Conservation (phyloP, 805 yeast genomes). For the Spathaspora hagerdaliae region DNA sequence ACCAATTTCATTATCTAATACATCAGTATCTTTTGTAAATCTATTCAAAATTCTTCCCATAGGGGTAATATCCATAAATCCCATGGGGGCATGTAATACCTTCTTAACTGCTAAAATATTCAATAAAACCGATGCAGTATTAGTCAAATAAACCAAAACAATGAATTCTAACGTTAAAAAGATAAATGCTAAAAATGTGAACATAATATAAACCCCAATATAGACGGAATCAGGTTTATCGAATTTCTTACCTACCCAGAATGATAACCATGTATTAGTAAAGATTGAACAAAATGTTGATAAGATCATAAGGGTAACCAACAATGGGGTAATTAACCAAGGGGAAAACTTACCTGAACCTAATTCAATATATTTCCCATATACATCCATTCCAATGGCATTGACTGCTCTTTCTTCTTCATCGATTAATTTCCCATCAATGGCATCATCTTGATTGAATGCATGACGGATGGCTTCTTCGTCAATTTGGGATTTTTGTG, state of each 20-base stretch:
- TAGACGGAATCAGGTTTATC: constrained; percentile 50
- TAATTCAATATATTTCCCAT: constrained; percentile 45
- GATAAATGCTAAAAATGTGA: constrained; percentile 47
- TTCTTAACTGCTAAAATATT: constrained; percentile 58
- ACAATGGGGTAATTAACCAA: constrained; percentile 18
- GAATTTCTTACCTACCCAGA: constrained; percentile 67
- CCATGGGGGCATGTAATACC: constrained; percentile 75
- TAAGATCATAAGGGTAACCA: constrained; percentile 19
- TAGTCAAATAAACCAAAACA: constrained; percentile 46
- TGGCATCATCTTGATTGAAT: constrained; percentile 21
- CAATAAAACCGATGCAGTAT: constrained; percentile 52
- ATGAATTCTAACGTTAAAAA: constrained; percentile 41
- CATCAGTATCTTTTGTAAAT: constrained; percentile 85
- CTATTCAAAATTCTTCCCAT: constrained; percentile 82
- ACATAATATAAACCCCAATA: constrained; percentile 69
- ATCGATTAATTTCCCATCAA: constrained; percentile 24
- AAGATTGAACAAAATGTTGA: constrained; percentile 53
- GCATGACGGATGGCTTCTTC: constrained; percentile 33
- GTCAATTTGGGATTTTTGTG: constrained; percentile 14
- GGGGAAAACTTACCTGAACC: constrained; percentile 50
- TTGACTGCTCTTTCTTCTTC: constrained; percentile 61
- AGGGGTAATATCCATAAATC: constrained; percentile 81
- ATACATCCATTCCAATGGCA: constrained; percentile 46
- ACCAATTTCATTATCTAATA: constrained; percentile 72
- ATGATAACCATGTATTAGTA: constrained; percentile 77